Evolutionary conservation across 2,329 filamentous ascomycete species (phyloP), one percentile per base, ranked within the genome.

Genomic region (Ambrosiella beaveri): DNA sequence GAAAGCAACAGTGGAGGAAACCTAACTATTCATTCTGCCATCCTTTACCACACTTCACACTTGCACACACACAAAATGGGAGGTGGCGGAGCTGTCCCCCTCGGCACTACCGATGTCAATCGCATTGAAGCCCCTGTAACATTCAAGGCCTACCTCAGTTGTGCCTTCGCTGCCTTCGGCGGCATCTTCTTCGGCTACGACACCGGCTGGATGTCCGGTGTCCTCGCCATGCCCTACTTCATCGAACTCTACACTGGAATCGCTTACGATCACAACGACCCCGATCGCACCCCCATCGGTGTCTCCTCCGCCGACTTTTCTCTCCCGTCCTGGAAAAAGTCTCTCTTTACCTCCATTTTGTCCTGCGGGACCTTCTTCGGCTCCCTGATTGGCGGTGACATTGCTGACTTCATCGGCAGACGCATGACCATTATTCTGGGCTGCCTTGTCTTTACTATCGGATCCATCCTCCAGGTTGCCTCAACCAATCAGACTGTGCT

Each of bases 181-280:
- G 82, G 80, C 69, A 85, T 87, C 71, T 84, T 88, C 73, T 86
- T 88, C 70, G 85, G 85, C 54, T 89, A 86, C 70, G 85, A 88
- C 65, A 86, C 84, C 47, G 85, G 85, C 64, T 86, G 85, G 71
- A 86, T 86, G 73, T 81, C 80, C 67, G 81, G 81, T 67, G 79
- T 84, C 60, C 71, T 78, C 45, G 78, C 73, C 63, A 72, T 74
- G 63, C 45, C 66, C 11, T 69, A 71, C 68, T 82, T 84, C 71
- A 74, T 76, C 66, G 49, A 69, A 9, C 64, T 66, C 55, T 70
- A 73, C 65, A 64, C 68, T 37, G 69, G 68, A 58, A 66, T 66
- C 61, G 39, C 61, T 13, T 62, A 61, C 40, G 57, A 61, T 38
- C 58, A 59, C 17, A 27, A 68, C 13, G 68, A 72, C 62, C 76